These are phyloP conservation scores for Phaeosphaeriaceae sp. DNA, from an alignment of 2,329 filamentous ascomycete species.

Conservation along the genomic window DNA sequence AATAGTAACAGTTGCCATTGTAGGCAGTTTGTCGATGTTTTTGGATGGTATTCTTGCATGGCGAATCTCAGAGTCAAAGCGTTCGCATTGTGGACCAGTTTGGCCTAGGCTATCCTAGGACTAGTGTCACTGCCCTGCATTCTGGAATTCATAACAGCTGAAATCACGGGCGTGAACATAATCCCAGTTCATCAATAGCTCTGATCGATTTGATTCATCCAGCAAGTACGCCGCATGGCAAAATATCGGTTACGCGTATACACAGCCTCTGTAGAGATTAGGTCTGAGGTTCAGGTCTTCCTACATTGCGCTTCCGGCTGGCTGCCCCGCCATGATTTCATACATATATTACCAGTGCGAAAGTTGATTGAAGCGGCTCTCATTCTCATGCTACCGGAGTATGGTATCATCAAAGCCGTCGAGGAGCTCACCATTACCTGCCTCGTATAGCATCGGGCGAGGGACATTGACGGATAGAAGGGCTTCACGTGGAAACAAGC, in stretches of 20 bases:
- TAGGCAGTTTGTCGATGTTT: slow-evolving; percentile 24
- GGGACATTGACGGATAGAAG: not conserved
- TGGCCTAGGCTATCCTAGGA: slow-evolving; percentile 7
- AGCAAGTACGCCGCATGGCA: too few species aligned
- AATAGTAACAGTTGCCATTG: slow-evolving; percentile 69
- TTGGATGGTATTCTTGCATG: slow-evolving; percentile 18
- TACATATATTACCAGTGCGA: too few species aligned
- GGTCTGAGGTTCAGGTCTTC: too few species aligned
- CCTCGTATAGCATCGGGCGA: not conserved
- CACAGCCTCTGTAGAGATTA: too few species aligned
- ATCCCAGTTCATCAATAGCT: too few species aligned
- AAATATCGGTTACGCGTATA: too few species aligned
- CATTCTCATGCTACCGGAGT: not conserved
- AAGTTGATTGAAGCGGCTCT: not conserved
- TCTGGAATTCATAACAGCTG: too few species aligned
- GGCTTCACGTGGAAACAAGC: not conserved
- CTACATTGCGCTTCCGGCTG: too few species aligned
- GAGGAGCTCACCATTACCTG: not conserved
- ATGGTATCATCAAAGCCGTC: not conserved
- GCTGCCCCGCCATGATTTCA: too few species aligned
- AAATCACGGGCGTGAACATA: too few species aligned
- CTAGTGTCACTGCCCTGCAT: slow-evolving; percentile 18
- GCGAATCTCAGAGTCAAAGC: slow-evolving; percentile 28
- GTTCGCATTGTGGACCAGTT: slow-evolving; percentile 28
- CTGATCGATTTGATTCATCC: not conserved